These are phyloP conservation scores for Colletotrichum lupini DNA, from an alignment of 2,329 filamentous ascomycete genomes.

Conservation along the genomic window DNA sequence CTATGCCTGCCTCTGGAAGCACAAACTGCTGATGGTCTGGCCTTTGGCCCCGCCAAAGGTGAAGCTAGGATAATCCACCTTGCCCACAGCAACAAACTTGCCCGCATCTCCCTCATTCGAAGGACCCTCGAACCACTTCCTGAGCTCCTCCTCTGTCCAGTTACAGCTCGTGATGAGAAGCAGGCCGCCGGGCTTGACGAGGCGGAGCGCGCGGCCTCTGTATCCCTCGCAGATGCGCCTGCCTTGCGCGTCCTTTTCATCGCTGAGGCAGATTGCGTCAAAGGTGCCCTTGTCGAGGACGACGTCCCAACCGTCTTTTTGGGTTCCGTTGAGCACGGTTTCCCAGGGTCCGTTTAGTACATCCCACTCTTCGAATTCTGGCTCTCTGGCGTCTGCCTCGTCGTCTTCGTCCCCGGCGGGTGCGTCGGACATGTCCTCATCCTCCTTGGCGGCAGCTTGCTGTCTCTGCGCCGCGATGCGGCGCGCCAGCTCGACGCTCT, in stretches of 20 bases:
- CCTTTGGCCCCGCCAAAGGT: conserved; percentile 90
- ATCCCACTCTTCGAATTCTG: conserved; percentile 70
- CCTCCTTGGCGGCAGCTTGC: conserved; percentile 27
- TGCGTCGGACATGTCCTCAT: conserved; percentile 38
- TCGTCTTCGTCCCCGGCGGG: conserved; percentile 36
- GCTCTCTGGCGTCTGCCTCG: conserved; percentile 33
- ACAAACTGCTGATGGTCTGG: conserved; percentile 88
- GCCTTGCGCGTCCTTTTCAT: conserved; percentile 62
- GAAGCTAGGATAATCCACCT: conserved; percentile 86
- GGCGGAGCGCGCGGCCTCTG: conserved; percentile 70
- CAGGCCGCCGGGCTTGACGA: conserved; percentile 78
- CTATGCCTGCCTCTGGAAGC: conserved; percentile 67
- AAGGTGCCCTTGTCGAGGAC: conserved; percentile 99
- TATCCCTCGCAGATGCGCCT: conserved; percentile 81
- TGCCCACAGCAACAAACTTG: conserved; percentile 70
- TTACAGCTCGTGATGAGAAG: conserved; percentile 96
- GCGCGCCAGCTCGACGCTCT: conserved; percentile 79
- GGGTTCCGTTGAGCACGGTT: conserved; percentile 45
- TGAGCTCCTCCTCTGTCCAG: conserved; percentile 92
- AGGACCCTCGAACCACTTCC: conserved; percentile 76
- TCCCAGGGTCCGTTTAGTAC: conserved; percentile 60
- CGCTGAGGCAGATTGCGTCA: conserved; percentile 87
- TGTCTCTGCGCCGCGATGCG: conserved; percentile 60
- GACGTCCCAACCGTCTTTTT: conserved; percentile 78
- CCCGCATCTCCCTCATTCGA: conserved; percentile 43